These are phyloP conservation scores for Trichoderma semiorbis DNA, from an alignment of 2,329 filamentous ascomycete species.

Conservation along the genomic window DNA sequence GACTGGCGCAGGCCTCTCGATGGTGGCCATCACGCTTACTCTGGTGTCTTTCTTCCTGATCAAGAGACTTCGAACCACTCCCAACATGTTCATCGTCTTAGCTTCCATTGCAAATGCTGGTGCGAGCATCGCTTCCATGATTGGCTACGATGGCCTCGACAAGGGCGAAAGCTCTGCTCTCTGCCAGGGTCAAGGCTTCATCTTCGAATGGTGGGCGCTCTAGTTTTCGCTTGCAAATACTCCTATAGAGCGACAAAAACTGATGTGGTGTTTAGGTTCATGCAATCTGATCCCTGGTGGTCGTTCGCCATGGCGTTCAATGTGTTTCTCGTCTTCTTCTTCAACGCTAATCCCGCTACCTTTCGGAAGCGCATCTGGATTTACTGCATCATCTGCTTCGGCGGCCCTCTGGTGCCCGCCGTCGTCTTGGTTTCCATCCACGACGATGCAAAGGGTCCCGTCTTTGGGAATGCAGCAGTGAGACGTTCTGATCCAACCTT, in stretches of 20 bases:
- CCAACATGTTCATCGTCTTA: constrained; percentile 48
- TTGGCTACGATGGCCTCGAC: constrained; percentile 62
- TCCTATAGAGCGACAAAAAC: not conserved
- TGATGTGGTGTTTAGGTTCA: constrained; percentile 54
- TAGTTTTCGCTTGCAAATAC: not conserved
- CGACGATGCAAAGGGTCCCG: constrained; percentile 34
- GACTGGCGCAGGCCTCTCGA: constrained; percentile 51
- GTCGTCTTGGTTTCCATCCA: constrained; percentile 61
- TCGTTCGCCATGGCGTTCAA: constrained; percentile 79
- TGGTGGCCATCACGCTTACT: constrained; percentile 49
- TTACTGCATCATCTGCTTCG: constrained; percentile 68
- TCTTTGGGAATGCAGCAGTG: constrained; percentile 57
- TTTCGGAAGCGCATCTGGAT: constrained; percentile 68
- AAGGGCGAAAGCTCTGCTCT: constrained; percentile 52
- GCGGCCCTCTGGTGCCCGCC: constrained; percentile 64
- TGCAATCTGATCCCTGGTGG: constrained; percentile 73
- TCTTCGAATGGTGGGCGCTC: constrained; percentile 61
- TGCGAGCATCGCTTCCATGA: constrained; percentile 63
- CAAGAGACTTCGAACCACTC: constrained; percentile 52
- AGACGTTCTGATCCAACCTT: constrained; percentile 22
- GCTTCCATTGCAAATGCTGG: constrained; percentile 44
- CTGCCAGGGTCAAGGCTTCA: constrained; percentile 59
- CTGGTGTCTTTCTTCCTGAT: constrained; percentile 48
- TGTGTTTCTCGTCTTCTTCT: constrained; percentile 67
- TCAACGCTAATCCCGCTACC: constrained; percentile 54